Evolutionary conservation across 352 stramenopile species (phyloP), one percentile per base, ranked within the genome.

Genomic region (Pythium scleroteichum): DNA sequence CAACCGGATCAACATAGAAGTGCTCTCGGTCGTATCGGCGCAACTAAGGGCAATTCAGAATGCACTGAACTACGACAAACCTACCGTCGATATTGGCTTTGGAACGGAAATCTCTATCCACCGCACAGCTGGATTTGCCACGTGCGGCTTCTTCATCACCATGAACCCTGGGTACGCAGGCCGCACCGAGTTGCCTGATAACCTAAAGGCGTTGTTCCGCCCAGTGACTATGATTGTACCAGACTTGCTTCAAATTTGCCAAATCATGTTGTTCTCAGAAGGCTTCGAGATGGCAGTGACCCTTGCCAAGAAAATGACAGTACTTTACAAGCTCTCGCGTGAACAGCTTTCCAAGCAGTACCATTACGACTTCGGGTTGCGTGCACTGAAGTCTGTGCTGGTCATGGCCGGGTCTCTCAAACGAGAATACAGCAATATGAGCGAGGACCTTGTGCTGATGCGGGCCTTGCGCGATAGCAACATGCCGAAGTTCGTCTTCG

Each of bases 401-500:
- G 94, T 98, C 6, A 98, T 98, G 90, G 94, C 94, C 2, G 94
- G 94, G 0, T 85, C 82, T 0, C 72, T 98, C 16, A 98, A 98
- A 72, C 87, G 94, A 22, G 85, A 97, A 61, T 98, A 97, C 64
- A 90, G 84, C 27, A 74, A 88, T 14, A 96, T 98, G 85, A 92
- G 87, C 41, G 94, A 98, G 71, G 94, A 98, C 49, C 49, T 98
- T 1, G 94, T 98, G 62, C 86, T 98, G 20, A 98, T 98, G 94
- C 86, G 94, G 9, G 94, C 95, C 12, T 69, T 98, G 3, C 90
- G 94, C 19, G 94, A 98, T 57, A 97, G 87, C 56, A 98, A 98
- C 68, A 98, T 98, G 93, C 94, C 94, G 51, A 98, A 98, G 64
- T 98, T 98, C 64, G 90, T 98, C 17, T 98, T 97, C 65, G 94